These are phyloP conservation scores for Eremochloa ophiuroides DNA, from an alignment of 176 grass and related monocot species.

Conservation along the genomic window DNA sequence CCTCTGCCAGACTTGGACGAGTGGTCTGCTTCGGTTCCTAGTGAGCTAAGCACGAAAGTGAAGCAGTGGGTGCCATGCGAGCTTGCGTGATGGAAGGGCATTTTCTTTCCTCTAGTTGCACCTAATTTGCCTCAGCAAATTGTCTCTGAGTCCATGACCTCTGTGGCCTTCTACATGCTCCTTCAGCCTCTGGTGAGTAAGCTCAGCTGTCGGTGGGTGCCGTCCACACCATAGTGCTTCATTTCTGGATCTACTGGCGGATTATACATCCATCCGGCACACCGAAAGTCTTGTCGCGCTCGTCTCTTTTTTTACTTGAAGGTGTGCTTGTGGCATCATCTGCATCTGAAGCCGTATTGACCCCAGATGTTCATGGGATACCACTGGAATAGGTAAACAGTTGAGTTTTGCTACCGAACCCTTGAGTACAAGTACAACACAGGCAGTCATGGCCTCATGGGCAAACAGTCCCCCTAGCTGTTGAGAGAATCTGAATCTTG, in stretches of 20 bases:
- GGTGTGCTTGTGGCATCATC: neutral
- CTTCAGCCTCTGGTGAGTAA: constrained; percentile 29
- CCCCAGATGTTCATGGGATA: neutral
- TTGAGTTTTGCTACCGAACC: neutral
- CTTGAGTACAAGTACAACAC: neutral
- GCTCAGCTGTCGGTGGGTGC: constrained; percentile 11
- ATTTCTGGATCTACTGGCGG: neutral
- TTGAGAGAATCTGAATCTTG: neutral
- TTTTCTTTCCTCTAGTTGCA: constrained; percentile 9
- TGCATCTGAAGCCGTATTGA: neutral
- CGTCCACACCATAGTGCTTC: neutral
- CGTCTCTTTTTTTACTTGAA: neutral
- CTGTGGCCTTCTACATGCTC: neutral
- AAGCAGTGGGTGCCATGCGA: constrained; percentile 63
- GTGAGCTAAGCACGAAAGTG: constrained; percentile 59
- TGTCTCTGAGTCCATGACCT: neutral
- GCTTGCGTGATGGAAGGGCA: constrained; percentile 19
- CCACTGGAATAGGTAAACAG: neutral
- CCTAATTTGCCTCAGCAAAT: constrained; percentile 22
- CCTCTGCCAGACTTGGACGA: constrained; percentile 74
- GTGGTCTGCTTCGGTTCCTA: constrained; percentile 60
- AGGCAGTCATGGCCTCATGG: neutral
- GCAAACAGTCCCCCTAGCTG: neutral
- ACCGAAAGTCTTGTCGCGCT: neutral
- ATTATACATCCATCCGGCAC: neutral